Conservation (phyloP, 2,329 filamentous ascomycete genomes). For the Phyllosticta capitalensis region DNA sequence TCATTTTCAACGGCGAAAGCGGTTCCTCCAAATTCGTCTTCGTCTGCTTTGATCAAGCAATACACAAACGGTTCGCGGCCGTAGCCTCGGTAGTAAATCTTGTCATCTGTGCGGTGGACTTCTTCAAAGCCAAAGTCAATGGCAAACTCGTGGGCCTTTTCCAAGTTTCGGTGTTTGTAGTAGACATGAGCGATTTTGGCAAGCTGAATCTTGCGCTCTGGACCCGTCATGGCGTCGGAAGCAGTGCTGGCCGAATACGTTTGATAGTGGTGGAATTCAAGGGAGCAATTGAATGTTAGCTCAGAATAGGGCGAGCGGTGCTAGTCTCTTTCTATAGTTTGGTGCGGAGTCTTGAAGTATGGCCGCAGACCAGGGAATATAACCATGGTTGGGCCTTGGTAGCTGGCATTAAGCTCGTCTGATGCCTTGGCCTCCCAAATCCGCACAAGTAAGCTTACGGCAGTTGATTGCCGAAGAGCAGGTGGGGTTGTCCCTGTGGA, state of each 20-base stretch:
- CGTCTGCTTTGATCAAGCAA: constrained; percentile 35
- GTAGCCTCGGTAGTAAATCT: constrained; percentile 49
- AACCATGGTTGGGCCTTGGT: not conserved
- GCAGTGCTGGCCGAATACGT: not conserved
- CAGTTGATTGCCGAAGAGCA: constrained; percentile 3
- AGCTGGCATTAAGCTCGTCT: not conserved
- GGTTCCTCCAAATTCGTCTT: constrained; percentile 42
- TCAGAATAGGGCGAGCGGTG: not conserved
- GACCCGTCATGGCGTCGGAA: constrained; percentile 1
- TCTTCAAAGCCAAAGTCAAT: constrained; percentile 15
- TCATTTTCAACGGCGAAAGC: constrained; percentile 46
- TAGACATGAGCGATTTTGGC: constrained; percentile 12
- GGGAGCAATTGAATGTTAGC: not conserved
- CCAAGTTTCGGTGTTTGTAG: constrained; percentile 14
- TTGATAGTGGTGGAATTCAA: not conserved
- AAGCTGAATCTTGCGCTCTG: constrained; percentile 8
- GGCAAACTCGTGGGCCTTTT: constrained; percentile 13
- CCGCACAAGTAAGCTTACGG: not conserved
- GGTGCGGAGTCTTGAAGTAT: not conserved
- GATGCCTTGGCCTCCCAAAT: not conserved
- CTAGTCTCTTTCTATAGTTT: not conserved
- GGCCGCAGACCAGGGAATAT: not conserved
- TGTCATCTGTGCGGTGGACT: constrained; percentile 14
- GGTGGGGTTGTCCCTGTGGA: constrained; percentile 7
- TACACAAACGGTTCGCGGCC: constrained; percentile 49